Evolutionary conservation across 371 early-diverging fungal genomes (phyloP), one percentile per base, ranked within the genome.

Genomic region (Mucor racemosus): DNA sequence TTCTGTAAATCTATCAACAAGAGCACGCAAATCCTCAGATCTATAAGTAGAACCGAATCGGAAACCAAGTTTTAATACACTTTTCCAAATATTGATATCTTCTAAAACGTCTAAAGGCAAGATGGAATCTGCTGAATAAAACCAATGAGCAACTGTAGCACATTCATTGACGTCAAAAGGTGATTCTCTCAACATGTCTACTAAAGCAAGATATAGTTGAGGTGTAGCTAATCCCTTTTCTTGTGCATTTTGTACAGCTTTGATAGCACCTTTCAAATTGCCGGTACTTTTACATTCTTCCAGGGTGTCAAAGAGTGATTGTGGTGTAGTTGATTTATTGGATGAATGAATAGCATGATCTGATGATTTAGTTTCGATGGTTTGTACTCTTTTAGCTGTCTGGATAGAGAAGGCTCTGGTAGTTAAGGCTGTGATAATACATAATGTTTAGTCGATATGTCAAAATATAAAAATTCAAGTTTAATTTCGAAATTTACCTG

Each of bases 1-100:
- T 19, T 62, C 64, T 6, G 50, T 60, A 35, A 78, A 81, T 19
- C 66, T 40, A 36, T 58, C 59, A 2, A 78, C 58, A 36, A 81
- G 44, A 36, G 60, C 62, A 17, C 67, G 59, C 10, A 81, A 58
- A 55, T 78, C 81, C n/a, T 67, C 69, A 1, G 41, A 31, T 39
- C 69, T 56, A 17, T 71, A 62, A 4, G 66, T 72, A 5, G 61
- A 36, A 0, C 57, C 74, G 7, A 78, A 67, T 34, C 58, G 40
- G 17, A 76, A 76, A 0, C 75, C 76, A 14, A 76, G 39, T 60
- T 72, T 75, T 42, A 81, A 68, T 19, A 69, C 60, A 19, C 57
- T 63, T 3, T 71, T 73, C 81, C 81, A 81, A 8, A 81, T 55
- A 36, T 69, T 54, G 9, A 68, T 17, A 48, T 78, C 42, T n/a